Conservation (phyloP, 306 rosid species). For the Betula pendula region DNA sequence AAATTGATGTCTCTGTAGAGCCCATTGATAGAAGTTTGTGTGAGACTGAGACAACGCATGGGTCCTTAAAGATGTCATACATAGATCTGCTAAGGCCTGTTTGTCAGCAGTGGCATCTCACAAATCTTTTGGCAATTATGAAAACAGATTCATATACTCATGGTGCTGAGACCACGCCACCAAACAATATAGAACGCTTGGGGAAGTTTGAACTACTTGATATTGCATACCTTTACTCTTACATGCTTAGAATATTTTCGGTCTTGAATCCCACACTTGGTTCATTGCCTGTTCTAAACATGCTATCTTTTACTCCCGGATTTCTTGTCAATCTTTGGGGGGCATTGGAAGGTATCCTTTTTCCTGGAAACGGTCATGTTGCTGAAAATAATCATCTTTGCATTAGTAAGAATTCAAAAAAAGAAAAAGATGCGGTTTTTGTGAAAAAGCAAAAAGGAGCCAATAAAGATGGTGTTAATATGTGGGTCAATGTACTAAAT, state of each 20-base stretch:
- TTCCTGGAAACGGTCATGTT: constrained; percentile 44
- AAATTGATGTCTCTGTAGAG: constrained; percentile 38
- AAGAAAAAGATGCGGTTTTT: constrained; percentile 38
- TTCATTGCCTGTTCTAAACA: constrained; percentile 74
- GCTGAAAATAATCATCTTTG: constrained; percentile 30
- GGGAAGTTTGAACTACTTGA: constrained; percentile 66
- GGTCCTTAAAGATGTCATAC: constrained; percentile 51
- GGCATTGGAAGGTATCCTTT: constrained; percentile 61
- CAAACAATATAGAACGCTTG: constrained; percentile 39
- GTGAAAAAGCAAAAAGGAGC: constrained; percentile 55
- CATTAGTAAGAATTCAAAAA: constrained; percentile 34
- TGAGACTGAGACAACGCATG: constrained; percentile 43
- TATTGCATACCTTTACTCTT: constrained; percentile 73
- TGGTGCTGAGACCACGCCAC: constrained; percentile 34
- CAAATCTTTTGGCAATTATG: constrained; percentile 62
- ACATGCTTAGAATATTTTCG: constrained; percentile 69
- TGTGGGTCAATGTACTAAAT: constrained; percentile 72
- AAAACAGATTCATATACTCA: constrained; percentile 27
- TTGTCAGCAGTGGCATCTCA: constrained; percentile 90
- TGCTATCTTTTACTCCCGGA: constrained; percentile 94
- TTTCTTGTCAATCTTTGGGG: constrained; percentile 78
- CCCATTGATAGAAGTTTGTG: constrained; percentile 31
- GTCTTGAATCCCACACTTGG: constrained; percentile 66
- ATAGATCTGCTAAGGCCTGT: constrained; percentile 75
- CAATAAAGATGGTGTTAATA: constrained; percentile 63